Evolutionary conservation across 768 basidiomycete species (phyloP), one percentile per base, ranked within the genome.

Genomic region (Lyophyllum decastes): DNA sequence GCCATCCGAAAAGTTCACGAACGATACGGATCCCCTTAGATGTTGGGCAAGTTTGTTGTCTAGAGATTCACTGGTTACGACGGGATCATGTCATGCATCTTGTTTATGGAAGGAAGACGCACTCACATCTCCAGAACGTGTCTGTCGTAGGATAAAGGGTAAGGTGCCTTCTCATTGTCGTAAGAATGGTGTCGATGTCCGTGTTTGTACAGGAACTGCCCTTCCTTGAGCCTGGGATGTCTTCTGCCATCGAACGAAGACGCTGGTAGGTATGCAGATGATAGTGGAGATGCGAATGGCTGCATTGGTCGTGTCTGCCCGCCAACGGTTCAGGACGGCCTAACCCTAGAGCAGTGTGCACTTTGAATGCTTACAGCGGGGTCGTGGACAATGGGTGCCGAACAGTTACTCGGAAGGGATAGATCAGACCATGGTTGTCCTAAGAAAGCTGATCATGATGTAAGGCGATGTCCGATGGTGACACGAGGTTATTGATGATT

Each of bases 151-250:
- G 83, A 86, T 35, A 89, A 67, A 1, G 90, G 90, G 74, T 92
- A 92, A 2, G 89, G 90, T 2, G 88, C 90, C 73, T 92, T 90
- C 68, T 89, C 87, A 38, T 78, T 79, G 60, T 86, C 86, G 65
- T 85, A 86, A 17, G 82, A 77, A 67, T 91, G 90, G 58, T 88
- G 85, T 53, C 77, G 78, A 47, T 81, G 82, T 46, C 89, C 89
- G 64, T 86, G 68, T 64, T 86, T 88, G 62, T 72, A 67, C 43
- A 80, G 66, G 66, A 88, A 89, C 49, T 80, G 81, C 55, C 75
- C 79, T 68, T 89, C 86, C 68, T 82, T 88, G 58, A 67, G 72
- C 51, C 76, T 64, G 14, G 69, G 69, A 49, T 65, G 70, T 54
- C 79, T 75, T 59, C 75, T 81, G 46, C 68, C 68, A 30, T 72